phyloP scores from a whole-genome alignment of 2,329 filamentous ascomycete species.

The Mycosphaerelloides madeirae region DNA sequence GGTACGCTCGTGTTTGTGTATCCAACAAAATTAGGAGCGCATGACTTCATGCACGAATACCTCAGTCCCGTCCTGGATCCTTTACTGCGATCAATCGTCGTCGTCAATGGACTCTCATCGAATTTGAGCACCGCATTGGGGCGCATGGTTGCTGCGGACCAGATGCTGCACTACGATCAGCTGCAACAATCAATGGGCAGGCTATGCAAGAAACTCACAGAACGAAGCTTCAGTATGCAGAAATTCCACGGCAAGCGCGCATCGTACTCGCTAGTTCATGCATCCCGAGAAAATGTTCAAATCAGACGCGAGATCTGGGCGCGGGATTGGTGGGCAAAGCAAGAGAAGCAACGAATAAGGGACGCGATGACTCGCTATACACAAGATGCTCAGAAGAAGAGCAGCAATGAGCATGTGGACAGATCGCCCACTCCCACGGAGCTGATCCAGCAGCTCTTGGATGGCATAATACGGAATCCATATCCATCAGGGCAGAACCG shows the following conservation, averaged over 20 bases:
- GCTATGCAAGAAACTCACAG: constrained; percentile 26
- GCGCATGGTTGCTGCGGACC: constrained; percentile 49
- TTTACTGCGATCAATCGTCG: constrained; percentile 54
- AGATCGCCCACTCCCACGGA: constrained; percentile 43
- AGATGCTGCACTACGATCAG: constrained; percentile 52
- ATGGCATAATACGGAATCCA: constrained; percentile 51
- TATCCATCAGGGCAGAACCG: constrained; percentile 44
- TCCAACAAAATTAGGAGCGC: constrained; percentile 54
- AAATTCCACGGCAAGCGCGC: constrained; percentile 31
- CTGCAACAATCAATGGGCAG: constrained; percentile 20
- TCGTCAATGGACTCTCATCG: constrained; percentile 55
- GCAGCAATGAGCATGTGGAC: constrained; percentile 30
- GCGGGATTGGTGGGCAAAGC: constrained; percentile 59
- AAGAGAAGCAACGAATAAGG: constrained; percentile 57
- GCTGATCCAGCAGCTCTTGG: constrained; percentile 55
- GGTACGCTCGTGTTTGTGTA: constrained; percentile 60
- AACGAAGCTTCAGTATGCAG: constrained; percentile 25
- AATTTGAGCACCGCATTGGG: constrained; percentile 53
- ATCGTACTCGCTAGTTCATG: constrained; percentile 42
- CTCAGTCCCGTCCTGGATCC: constrained; percentile 59
- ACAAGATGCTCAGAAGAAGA: constrained; percentile 40
- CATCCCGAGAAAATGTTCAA: constrained; percentile 47
- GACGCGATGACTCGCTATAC: constrained; percentile 45
- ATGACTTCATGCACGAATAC: constrained; percentile 56
- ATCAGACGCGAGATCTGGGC: constrained; percentile 54